Evolutionary conservation across 768 basidiomycete genomes (phyloP).

Genomic region (Collybiopsis confluens): DNA sequence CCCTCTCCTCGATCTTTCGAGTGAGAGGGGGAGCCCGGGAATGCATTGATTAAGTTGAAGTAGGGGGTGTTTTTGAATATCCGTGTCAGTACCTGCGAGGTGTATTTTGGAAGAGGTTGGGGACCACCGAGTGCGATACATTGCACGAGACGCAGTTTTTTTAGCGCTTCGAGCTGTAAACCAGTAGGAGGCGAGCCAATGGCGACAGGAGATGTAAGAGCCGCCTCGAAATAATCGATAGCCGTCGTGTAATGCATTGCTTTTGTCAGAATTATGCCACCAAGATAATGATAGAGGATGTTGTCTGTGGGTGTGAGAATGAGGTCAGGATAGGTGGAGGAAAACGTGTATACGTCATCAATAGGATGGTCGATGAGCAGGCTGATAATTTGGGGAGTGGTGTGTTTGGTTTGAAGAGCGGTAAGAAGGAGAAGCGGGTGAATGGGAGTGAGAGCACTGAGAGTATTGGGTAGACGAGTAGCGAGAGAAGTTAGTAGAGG

Average conservation of each 20-base stretch:
- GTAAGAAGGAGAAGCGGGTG: conserved; percentile 57
- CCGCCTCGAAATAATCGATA: conserved; percentile 77
- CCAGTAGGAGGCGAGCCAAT: conserved; percentile 42
- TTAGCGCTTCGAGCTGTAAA: conserved; percentile 81
- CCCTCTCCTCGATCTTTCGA: conserved; percentile 47
- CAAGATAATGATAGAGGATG: conserved; percentile 80
- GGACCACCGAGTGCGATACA: conserved; percentile 60
- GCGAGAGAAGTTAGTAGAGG: conserved; percentile 57
- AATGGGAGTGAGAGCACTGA: conserved; percentile 60
- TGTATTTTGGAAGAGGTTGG: conserved; percentile 68
- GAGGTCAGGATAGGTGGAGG: conserved; percentile 44
- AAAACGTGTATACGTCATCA: conserved; percentile 52
- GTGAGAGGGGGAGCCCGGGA: conserved; percentile 52
- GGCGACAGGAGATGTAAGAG: conserved; percentile 50
- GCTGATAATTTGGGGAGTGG: neutral
- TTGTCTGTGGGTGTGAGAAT: conserved; percentile 69
- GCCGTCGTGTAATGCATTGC: conserved; percentile 29
- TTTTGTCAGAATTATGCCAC: conserved; percentile 56
- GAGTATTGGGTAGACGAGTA: conserved; percentile 53
- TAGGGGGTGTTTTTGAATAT: conserved; percentile 70
- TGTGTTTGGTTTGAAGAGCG: neutral
- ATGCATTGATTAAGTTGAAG: conserved; percentile 55
- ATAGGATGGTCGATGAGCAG: conserved; percentile 20
- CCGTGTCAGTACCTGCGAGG: conserved; percentile 50
- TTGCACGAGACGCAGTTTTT: conserved; percentile 78